A percentile compares a stretch with the other conserved stretches of the same genome.
Evolutionary conservation across 2,329 filamentous ascomycete species (phyloP).

Genomic region (Hypoxylon sp.): DNA sequence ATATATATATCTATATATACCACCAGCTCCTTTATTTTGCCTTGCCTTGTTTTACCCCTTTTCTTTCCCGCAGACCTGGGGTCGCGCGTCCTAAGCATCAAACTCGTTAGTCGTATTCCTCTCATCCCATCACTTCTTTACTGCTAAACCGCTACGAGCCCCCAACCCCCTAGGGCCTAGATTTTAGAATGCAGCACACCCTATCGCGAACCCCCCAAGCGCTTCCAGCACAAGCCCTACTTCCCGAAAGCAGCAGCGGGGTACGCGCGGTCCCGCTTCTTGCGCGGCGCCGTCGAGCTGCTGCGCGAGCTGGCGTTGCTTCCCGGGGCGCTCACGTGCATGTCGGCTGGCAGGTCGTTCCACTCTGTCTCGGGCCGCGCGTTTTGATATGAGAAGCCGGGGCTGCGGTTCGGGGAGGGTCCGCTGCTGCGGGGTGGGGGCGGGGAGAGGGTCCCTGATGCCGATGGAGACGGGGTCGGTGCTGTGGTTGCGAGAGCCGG

Average conservation of each 20-base stretch:
- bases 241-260: slow-evolving; percentile 73
- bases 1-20: slow-evolving; percentile 17
- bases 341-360: slow-evolving; percentile 76
- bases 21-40: slow-evolving; percentile 6
- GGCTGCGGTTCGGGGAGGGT: slow-evolving; percentile 42
- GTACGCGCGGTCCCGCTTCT: slow-evolving; percentile 74
- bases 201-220: neutral
- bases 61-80: neutral
- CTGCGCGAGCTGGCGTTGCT: slow-evolving; percentile 69
- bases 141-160: neutral
- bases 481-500: slow-evolving; percentile 4
- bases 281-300: slow-evolving; percentile 65
- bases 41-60: neutral
- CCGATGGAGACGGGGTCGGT: slow-evolving; percentile 2
- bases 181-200: neutral
- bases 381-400: slow-evolving; percentile 70
- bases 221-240: slow-evolving; percentile 37
- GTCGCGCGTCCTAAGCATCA: neutral
- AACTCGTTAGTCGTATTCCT: slow-evolving; percentile 9
- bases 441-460: slow-evolving; percentile 21
- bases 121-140: neutral
- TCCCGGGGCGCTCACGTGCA: slow-evolving; percentile 58
- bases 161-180: neutral
- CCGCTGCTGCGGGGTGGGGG: slow-evolving; percentile 35
- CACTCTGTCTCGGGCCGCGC: slow-evolving; percentile 72